Base-by-base conservation (phyloP, 495 filamentous ascomycete genomes). In the Xylaria cubensis region DNA sequence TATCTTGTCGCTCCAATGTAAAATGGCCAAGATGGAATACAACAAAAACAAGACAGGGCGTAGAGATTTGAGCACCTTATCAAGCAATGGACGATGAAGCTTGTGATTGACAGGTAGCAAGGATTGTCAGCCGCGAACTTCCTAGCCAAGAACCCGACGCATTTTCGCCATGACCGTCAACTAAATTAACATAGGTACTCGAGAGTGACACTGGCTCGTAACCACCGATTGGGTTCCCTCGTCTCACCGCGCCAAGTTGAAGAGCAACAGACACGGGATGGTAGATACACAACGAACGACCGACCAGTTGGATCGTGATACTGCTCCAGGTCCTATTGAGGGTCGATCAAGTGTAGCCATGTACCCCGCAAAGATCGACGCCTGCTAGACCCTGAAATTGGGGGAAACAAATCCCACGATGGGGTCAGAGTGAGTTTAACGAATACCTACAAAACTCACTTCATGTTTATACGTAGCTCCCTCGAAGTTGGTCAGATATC, bases 351-450 rank as follows among this genome's bases (percentile, higher is more conserved):
- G 13, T 36, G 67, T 48, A n/a, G 26, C 48, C 29, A 69, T 69
- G 67, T 55, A 69, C 67, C 67, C 41, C 67, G 61, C 53, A 44
- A 46, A 50, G 67, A 69, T 69, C 67, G 67, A 41, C 67, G 42
- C 67, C 50, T 69, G 67, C 24, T 61, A 39, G 55, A 69, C 55
- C 67, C 67, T 62, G 67, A 39, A 69, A 24, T 55, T 50, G 65
- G 65, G 48, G 48, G 64, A n/a, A 44, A 56, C 13, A 19, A 29
- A 39, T 21, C 50, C 64, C 32, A 66, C 44, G 64, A 61, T 61
- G 58, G 34, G 58, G 58, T 61, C 8, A 44, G 65, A 24, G 26
- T 67, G 46, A 24, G 63, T 42, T 48, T 3, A 17, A 46, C 12
- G 19, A 65, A 64, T 15, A 44, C 39, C 63, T 48, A 61, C 34